Percentiles rank a stretch among this genome's conserved stretches.
phyloP scores from a whole-genome alignment of 495 filamentous ascomycete species.

The Neurospora sp. region DNA sequence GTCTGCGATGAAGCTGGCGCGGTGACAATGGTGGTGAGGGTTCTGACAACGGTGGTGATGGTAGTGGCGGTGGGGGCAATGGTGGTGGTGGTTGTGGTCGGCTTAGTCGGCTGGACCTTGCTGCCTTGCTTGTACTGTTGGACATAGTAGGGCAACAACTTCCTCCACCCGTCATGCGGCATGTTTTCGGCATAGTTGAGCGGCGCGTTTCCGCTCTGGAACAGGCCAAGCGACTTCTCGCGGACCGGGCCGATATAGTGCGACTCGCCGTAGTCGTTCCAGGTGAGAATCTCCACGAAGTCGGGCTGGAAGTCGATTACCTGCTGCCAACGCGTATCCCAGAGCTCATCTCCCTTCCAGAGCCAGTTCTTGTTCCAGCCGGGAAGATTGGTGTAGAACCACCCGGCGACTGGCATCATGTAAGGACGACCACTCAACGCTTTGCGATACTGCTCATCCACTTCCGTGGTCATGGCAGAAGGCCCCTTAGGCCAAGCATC shows the following conservation, averaged over 20 bases:
- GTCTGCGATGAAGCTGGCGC: not conserved
- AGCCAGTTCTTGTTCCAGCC: constrained; percentile 52
- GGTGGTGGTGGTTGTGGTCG: not conserved
- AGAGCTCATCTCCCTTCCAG: constrained; percentile 47
- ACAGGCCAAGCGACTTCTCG: constrained; percentile 13
- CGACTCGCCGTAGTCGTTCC: constrained; percentile 63
- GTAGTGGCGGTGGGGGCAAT: not conserved
- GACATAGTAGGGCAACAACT: constrained; percentile 17
- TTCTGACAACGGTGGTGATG: not conserved
- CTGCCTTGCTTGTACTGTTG: constrained; percentile 12
- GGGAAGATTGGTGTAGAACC: constrained; percentile 53
- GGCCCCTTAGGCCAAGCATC: constrained; percentile 44
- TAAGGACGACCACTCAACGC: constrained; percentile 40
- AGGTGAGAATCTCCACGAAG: constrained; percentile 55
- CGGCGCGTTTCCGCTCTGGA: constrained; percentile 7
- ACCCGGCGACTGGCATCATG: constrained; percentile 51
- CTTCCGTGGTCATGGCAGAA: constrained; percentile 34
- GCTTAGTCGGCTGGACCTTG: not conserved
- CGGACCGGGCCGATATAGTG: constrained; percentile 42
- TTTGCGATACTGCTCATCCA: constrained; percentile 34
- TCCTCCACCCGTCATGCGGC: constrained; percentile 16
- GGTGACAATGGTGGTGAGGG: not conserved
- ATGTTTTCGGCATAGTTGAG: constrained; percentile 8
- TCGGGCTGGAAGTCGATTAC: constrained; percentile 41
- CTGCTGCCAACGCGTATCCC: constrained; percentile 48